These are phyloP conservation scores for Neohortaea acidophila DNA, from an alignment of 495 filamentous ascomycete genomes.

Conservation along the genomic window DNA sequence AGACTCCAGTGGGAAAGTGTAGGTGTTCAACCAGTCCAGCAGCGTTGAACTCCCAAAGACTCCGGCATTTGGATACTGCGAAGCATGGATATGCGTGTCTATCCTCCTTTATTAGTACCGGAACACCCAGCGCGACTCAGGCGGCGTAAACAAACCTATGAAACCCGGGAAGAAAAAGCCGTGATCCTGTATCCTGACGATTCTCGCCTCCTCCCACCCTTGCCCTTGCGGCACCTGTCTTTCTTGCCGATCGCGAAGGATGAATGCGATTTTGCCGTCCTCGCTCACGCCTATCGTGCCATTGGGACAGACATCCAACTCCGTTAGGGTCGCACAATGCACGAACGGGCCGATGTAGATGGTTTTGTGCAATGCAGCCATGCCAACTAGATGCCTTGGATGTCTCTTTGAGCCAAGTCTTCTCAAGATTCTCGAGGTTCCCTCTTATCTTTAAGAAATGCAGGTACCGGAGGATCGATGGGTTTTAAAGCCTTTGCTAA, in stretches of 20 bases:
- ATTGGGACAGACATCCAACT: slow-evolving; percentile 42
- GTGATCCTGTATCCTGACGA: slow-evolving; percentile 19
- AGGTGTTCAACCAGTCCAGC: slow-evolving; percentile 77
- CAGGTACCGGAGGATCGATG: too few relatives aligned
- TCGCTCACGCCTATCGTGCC: slow-evolving; percentile 52
- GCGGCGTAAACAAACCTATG: slow-evolving; percentile 47
- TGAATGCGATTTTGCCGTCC: slow-evolving; percentile 48
- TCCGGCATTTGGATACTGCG: slow-evolving; percentile 83
- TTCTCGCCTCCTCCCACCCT: slow-evolving; percentile 30
- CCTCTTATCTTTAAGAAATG: too few relatives aligned
- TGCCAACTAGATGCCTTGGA: too few relatives aligned
- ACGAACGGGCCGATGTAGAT: slow-evolving; percentile 41
- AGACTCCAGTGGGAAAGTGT: slow-evolving; percentile 88
- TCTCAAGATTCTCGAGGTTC: too few relatives aligned
- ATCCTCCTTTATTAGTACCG: background rate
- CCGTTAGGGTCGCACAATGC: slow-evolving; percentile 37
- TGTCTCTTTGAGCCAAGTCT: too few relatives aligned
- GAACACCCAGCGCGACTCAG: background rate
- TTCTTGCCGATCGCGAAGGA: slow-evolving; percentile 29
- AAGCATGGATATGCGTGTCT: slow-evolving; percentile 88
- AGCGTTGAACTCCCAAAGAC: slow-evolving; percentile 83
- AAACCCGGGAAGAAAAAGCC: slow-evolving; percentile 90
- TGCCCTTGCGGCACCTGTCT: slow-evolving; percentile 33
- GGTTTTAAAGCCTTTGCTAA: too few relatives aligned
- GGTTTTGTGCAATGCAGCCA: too few relatives aligned